Conservation (phyloP, 805 yeast genomes). For the Starmerella etchellsii region DNA sequence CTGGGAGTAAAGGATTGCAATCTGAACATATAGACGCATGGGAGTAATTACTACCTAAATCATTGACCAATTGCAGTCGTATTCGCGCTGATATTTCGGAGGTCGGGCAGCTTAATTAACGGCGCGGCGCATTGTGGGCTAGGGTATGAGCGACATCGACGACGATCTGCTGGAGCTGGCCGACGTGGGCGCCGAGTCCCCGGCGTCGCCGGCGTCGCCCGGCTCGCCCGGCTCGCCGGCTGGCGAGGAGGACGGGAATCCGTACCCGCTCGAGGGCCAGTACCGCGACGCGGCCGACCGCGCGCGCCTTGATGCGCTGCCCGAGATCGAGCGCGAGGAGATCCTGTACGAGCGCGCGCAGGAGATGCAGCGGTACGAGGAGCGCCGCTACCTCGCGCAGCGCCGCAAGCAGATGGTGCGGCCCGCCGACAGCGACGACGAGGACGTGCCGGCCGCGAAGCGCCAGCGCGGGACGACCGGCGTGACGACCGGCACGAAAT, state of each 20-base stretch:
- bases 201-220: too few species aligned
- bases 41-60: too few species aligned
- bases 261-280: conserved; percentile 89
- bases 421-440: conserved; percentile 18
- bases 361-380: conserved; percentile 78
- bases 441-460: conserved; percentile 19
- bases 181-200: conserved; percentile 56
- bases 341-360: conserved; percentile 85
- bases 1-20: too few species aligned
- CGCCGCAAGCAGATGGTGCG: conserved; percentile 35
- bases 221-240: conserved; percentile 5
- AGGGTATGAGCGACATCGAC: conserved; percentile 44
- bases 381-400: conserved; percentile 68
- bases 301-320: conserved; percentile 43
- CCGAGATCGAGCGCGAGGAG: conserved; percentile 86
- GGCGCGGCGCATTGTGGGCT: too few species aligned
- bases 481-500: conserved; percentile 32
- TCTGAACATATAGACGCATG: too few species aligned
- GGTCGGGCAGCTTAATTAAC: too few species aligned
- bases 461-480: conserved; percentile 30
- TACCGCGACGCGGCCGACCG: conserved; percentile 75
- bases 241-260: conserved; percentile 34
- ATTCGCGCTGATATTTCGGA: too few species aligned
- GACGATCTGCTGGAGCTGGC: conserved; percentile 95
- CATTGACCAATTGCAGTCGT: too few species aligned